Conservation (phyloP, 2,329 filamentous ascomycete species). For the Clonostachys solani region DNA sequence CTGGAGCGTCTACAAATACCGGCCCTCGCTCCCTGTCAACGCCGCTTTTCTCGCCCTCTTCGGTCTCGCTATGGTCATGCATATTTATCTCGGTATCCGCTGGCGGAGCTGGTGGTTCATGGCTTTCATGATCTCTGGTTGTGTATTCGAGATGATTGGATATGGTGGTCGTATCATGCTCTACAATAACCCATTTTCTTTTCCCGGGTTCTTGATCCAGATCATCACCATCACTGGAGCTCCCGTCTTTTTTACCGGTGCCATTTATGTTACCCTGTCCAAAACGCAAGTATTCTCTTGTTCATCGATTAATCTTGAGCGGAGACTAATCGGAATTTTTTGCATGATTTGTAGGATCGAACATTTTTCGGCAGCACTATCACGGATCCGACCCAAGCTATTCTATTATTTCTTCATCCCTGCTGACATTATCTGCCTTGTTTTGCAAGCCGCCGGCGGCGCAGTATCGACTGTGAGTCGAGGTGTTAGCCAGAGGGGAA, state of each 20-base stretch:
- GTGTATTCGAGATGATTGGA: constrained; percentile 54
- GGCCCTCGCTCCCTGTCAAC: constrained; percentile 36
- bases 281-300: constrained; percentile 19
- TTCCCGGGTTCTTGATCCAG: constrained; percentile 58
- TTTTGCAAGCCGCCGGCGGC: constrained; percentile 51
- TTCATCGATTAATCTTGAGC: neutral
- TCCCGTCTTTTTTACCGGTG: constrained; percentile 44
- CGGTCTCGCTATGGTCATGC: constrained; percentile 38
- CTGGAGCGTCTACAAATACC: constrained; percentile 41
- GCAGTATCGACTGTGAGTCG: constrained; percentile 39
- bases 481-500: constrained; percentile 36
- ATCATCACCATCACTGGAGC: constrained; percentile 41
- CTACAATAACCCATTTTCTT: constrained; percentile 50
- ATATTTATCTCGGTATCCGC: constrained; percentile 31
- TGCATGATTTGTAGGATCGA: constrained; percentile 23
- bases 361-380: constrained; percentile 26
- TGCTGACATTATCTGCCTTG: constrained; percentile 49
- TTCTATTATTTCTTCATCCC: constrained; percentile 44
- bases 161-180: constrained; percentile 56
- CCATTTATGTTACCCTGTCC: constrained; percentile 59
- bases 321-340: neutral
- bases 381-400: constrained; percentile 31
- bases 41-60: constrained; percentile 35
- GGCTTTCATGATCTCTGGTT: constrained; percentile 47
- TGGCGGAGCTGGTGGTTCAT: constrained; percentile 38